Percentiles rank a stretch among this genome's conserved stretches.
Conservation (phyloP, 768 basidiomycete genomes). For the Cyclocybe cylindracea region DNA sequence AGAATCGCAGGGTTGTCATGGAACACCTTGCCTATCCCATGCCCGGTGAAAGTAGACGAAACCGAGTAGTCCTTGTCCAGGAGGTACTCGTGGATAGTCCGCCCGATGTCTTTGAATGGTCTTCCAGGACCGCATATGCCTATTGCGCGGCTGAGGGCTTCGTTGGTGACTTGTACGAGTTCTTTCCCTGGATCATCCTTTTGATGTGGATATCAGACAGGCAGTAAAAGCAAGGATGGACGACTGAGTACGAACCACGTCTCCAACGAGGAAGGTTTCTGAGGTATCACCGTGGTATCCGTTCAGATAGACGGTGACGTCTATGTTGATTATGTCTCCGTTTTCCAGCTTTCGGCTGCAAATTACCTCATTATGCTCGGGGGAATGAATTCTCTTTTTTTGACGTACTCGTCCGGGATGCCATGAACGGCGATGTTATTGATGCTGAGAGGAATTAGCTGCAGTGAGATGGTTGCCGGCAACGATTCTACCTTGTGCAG, state of each 20-base stretch:
- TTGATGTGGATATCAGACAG: not conserved
- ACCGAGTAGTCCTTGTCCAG: conserved; percentile 51
- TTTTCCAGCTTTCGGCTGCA: conserved; percentile 75
- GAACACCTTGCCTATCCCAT: conserved; percentile 84
- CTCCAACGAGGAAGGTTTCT: conserved; percentile 76
- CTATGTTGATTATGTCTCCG: conserved; percentile 87
- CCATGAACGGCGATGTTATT: conserved; percentile 90
- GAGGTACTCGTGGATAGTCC: conserved; percentile 60
- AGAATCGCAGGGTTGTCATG: conserved; percentile 84
- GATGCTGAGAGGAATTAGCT: conserved; percentile 60
- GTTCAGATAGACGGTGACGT: conserved; percentile 81
- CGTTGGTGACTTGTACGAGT: conserved; percentile 61
- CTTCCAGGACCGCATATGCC: conserved; percentile 69
- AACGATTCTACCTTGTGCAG: conserved; percentile 56
- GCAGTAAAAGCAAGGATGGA: not conserved
- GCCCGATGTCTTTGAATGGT: conserved; percentile 71
- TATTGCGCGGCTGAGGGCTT: conserved; percentile 74
- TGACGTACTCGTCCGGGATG: conserved; percentile 82
- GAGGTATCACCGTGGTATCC: conserved; percentile 93
- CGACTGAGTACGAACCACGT: conserved; percentile 52
- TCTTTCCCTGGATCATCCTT: conserved; percentile 73
- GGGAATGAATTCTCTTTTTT: not conserved
- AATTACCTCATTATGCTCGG: not conserved
- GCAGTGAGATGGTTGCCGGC: conserved; percentile 35
- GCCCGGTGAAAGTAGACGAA: conserved; percentile 76